Conservation (phyloP, 257 asterid genomes). For the Solanum virginianum region DNA sequence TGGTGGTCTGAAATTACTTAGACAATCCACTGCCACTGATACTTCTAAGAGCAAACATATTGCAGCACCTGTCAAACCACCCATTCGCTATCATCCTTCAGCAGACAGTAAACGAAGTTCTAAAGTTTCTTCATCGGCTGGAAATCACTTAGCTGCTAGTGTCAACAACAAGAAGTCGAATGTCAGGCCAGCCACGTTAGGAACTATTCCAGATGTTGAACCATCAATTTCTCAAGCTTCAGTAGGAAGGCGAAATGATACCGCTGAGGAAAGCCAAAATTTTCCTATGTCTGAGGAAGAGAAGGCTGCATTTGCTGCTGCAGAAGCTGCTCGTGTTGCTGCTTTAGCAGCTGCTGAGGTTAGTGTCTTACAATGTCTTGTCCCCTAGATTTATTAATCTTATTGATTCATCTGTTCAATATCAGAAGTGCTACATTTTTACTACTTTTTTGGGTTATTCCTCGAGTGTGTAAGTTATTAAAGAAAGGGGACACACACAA, state of each 20-base stretch:
- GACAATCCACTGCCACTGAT: slow-evolving; percentile 39
- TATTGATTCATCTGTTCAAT: neutral
- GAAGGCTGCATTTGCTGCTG: slow-evolving; percentile 80
- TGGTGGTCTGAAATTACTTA: slow-evolving; percentile 41
- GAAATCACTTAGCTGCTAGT: slow-evolving; percentile 18
- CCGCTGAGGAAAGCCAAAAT: slow-evolving; percentile 30
- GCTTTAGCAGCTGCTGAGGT: slow-evolving; percentile 97
- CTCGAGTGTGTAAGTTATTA: neutral
- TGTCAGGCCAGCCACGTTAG: slow-evolving; percentile 24
- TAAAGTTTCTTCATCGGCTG: slow-evolving; percentile 15
- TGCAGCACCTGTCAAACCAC: slow-evolving; percentile 59
- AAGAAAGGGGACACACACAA: neutral
- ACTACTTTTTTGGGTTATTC: neutral
- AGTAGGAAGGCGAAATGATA: slow-evolving; percentile 26
- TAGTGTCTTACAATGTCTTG: slow-evolving; percentile 10
- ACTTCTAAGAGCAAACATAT: slow-evolving; percentile 38
- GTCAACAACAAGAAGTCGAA: slow-evolving; percentile 28
- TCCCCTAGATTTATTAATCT: neutral
- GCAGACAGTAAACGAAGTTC: slow-evolving; percentile 30
- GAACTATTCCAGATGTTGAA: slow-evolving; percentile 34
- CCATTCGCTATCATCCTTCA: slow-evolving; percentile 31
- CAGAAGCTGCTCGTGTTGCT: slow-evolving; percentile 92
- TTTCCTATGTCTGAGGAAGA: slow-evolving; percentile 81
- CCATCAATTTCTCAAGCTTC: slow-evolving; percentile 47
- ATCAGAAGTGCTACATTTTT: neutral